These are phyloP conservation scores for Microstegium vimineum DNA, from an alignment of 176 grass and related monocot genomes.

Conservation along the genomic window DNA sequence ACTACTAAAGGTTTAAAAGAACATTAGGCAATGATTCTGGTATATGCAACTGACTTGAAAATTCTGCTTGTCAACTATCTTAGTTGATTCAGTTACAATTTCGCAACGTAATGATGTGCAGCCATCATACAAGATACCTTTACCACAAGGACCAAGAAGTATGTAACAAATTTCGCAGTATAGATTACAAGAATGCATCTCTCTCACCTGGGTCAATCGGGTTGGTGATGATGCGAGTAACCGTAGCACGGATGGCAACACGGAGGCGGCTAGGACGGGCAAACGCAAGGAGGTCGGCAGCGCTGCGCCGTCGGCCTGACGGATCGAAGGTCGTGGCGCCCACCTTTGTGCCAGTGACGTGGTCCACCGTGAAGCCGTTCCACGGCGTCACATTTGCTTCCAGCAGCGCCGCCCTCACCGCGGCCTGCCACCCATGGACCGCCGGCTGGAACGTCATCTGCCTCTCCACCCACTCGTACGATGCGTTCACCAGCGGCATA, in stretches of 20 bases:
- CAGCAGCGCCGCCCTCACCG: conserved; percentile 58
- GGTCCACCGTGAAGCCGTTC: conserved; percentile 74
- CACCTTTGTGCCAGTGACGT: conserved; percentile 66
- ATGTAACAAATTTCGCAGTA: neutral
- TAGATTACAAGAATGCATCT: neutral
- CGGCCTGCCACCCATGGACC: conserved; percentile 62
- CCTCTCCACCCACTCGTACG: conserved; percentile 74
- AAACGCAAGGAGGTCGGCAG: conserved; percentile 61
- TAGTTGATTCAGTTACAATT: neutral
- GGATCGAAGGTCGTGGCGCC: conserved; percentile 78
- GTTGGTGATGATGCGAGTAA: conserved; percentile 54
- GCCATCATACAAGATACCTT: neutral
- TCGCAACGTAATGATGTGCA: neutral
- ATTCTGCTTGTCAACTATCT: neutral
- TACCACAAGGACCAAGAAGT: neutral
- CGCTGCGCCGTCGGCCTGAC: conserved; percentile 57
- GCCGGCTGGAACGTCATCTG: conserved; percentile 55
- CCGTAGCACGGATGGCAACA: conserved; percentile 52
- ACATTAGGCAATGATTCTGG: neutral
- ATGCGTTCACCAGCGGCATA: conserved; percentile 58
- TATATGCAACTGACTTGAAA: neutral
- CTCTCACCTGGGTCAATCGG: conserved; percentile 44
- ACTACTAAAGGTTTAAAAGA: neutral
- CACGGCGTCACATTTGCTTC: conserved; percentile 71
- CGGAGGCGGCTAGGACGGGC: conserved; percentile 56